Base-by-base conservation (phyloP, 2,329 filamentous ascomycete species). In the Orbilia brochopaga region DNA sequence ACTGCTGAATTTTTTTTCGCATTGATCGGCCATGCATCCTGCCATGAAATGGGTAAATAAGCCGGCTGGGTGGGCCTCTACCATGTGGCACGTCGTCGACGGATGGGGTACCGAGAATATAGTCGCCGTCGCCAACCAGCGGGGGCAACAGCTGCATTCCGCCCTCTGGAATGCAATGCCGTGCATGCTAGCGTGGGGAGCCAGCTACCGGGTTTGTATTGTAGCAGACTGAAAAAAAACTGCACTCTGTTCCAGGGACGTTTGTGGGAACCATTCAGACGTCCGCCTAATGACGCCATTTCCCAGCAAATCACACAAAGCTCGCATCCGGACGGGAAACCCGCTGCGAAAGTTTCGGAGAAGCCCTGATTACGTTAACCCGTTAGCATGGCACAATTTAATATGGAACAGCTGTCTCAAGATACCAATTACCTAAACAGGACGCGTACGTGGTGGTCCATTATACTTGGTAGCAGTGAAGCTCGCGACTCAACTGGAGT, bases 261-360 rank as follows among this genome's bases (percentile, higher is more conserved):
- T 32, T 3, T 32, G 27, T 4, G 4, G 8, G 27, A 32, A 32
- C 27, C 66, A 70, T 64, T 53, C 59, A 64, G 54, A 59, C 54
- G n/a, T 32, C 60, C 58, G 54, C 66, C 55, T 70, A 59, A 70
- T 70, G 66, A 64, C 66, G 59, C 66, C 59, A 70, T 70, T 51
- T 46, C 35, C 40, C 27, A 59, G 48, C 51, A 64, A 70, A 70
- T 53, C 66, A 64, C 66, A 70, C 66, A 57, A 70, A 63, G 7
- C 46, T 37, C 59, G 24, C 30, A 44, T 53, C 51, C n/a, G 13
- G 40, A 24, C 13, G 21, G 35, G 32, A 27, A 64, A 59, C 58
- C 46, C 24, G 59, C 61, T 54, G 63, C 62, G 62, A 69, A n/a
- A 58, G 42, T 69, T 24, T 58, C 53, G 42, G 57, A 56, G 50